Evolutionary conservation across 1,284 basidiomycete species (phyloP), one percentile per base, ranked within the genome.

Genomic region (Blastosporella zonata): DNA sequence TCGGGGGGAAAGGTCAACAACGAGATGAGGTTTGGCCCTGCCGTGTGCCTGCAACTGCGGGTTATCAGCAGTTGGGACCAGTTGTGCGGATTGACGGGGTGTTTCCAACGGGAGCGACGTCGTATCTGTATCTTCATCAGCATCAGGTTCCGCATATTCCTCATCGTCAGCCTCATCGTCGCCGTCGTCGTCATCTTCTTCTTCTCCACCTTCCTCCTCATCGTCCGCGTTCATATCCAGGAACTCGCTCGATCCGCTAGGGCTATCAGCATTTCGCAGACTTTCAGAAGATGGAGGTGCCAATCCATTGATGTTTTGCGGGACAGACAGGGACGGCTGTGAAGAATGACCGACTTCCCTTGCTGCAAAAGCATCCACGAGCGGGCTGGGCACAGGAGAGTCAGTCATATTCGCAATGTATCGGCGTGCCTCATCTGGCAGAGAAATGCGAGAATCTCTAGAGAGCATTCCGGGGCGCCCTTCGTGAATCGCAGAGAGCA

Each of bases 391-490:
- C 6, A 70, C 58, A 5, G 84, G 82, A 6, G 81, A 81, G 42
- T 87, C 84, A 20, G 65, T 65, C 75, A 87, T 81, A 54, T 75
- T 79, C 29, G 79, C 73, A 48, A 87, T 84, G 59, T 86, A 89
- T 37, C 76, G 78, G 54, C 72, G 79, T 13, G 84, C 82, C 63
- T 90, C 88, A 50, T 88, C 86, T 1, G 87, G 84, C 27, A 88
- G 70, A 28, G 81, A 81, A 43, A 84, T 78, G 27, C 77, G 75
- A 10, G 84, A 88, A 42, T 84, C 83, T 49, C 71, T 66, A 15
- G 67, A 69, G n/a, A 67, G 55, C 36, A 62, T 46, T 27, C 57
- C 57, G 20, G 63, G 43, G 10, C 52, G 60, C 9, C 50, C 48
- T 44, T 68, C 59, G 33, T 53, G 40, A 17, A 57, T 48, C 10